Percentiles rank a stretch among this genome's conserved stretches.
These are phyloP conservation scores for Ilex paraguariensis DNA, from an alignment of 305 asterid species.

Conservation along the genomic window DNA sequence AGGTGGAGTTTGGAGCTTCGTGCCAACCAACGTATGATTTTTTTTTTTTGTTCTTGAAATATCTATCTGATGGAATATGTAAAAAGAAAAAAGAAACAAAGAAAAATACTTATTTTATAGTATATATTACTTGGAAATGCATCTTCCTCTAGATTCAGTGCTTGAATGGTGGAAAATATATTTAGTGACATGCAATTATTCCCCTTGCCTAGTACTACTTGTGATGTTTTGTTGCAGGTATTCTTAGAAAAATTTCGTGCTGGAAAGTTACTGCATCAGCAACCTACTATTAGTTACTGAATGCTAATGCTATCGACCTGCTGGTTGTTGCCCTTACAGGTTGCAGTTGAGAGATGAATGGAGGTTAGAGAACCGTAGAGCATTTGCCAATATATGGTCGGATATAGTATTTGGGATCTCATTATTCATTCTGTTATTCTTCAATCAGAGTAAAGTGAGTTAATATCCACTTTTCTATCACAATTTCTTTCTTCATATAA, in stretches of 20 bases:
- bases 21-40: background rate
- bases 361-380: slow-evolving; percentile 89
- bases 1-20: background rate
- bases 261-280: background rate
- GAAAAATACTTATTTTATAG: no score
- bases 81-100: no score
- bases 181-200: no score
- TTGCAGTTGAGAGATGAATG: slow-evolving; percentile 80
- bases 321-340: slow-evolving; percentile 36
- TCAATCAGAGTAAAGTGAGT: slow-evolving; percentile 80
- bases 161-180: no score
- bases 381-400: slow-evolving; percentile 97
- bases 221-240: background rate
- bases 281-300: background rate
- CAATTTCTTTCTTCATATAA: slow-evolving; percentile 1
- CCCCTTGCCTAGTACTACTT: background rate
- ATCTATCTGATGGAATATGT: no score
- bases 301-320: slow-evolving; percentile 7
- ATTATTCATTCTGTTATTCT: slow-evolving; percentile 72
- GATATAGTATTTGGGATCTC: slow-evolving; percentile 87
- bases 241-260: background rate
- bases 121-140: no score
- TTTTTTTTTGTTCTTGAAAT: no score
- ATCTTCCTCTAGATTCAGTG: no score
- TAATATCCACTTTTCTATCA: slow-evolving; percentile 6